phyloP scores from a whole-genome alignment of 495 filamentous ascomycete species.

The Penicillium subrubescens region DNA sequence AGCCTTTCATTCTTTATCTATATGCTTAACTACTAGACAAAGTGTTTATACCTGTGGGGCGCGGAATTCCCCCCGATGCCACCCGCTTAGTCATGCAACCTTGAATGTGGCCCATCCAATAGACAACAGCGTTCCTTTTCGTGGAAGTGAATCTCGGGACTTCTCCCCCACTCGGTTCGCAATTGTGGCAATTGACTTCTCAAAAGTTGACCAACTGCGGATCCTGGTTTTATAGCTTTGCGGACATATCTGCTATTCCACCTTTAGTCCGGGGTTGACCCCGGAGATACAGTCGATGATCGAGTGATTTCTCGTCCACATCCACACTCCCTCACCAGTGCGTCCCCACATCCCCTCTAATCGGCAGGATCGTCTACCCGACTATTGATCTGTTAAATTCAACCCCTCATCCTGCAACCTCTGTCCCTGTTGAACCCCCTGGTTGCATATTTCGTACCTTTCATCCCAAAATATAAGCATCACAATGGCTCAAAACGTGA shows the following conservation, averaged over 20 bases:
- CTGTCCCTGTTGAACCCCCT: background rate
- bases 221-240: background rate
- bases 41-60: background rate
- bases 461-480: background rate
- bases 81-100: background rate
- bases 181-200: constrained; percentile 8
- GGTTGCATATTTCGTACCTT: background rate
- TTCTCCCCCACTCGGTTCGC: constrained; percentile 19
- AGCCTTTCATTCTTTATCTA: background rate
- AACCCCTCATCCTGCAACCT: constrained; percentile 17
- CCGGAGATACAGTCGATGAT: constrained; percentile 4
- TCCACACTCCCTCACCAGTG: background rate
- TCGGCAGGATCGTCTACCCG: constrained; percentile 17
- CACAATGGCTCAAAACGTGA: constrained; percentile 26
- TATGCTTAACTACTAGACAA: too few species aligned
- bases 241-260: background rate
- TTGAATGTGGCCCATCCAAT: background rate
- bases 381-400: constrained; percentile 5
- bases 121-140: background rate
- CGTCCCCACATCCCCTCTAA: constrained; percentile 16
- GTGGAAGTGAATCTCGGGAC: constrained; percentile 1
- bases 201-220: background rate
- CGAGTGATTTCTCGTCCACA: background rate
- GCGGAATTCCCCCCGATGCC: constrained; percentile 5
- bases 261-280: constrained; percentile 1